Evolutionary conservation across 140 eudicot genomes (phyloP), one percentile per base, ranked within the genome.

Genomic region (Senecio squalidus): DNA sequence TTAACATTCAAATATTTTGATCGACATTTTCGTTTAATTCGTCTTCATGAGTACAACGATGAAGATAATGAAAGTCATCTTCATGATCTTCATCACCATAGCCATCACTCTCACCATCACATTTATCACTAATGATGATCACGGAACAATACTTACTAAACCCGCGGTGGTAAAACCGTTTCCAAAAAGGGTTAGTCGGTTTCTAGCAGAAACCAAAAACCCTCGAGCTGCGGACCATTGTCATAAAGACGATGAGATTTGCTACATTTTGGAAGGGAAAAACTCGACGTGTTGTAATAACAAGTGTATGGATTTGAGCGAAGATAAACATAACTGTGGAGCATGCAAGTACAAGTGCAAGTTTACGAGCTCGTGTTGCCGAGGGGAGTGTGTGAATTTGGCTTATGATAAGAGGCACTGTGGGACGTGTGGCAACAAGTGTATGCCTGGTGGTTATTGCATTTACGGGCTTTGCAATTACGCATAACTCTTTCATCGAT

Each of bases 391-490:
- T 25, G 94, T 84, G 26, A 57, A 74, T 27, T 16, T 72, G 68
- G 70, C 76, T 9, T 77, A 59, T 18, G 85, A 84, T 31, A 81
- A 80, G 69, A 64, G 85, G 62, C 80, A 84, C 52, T 84, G 94
- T 43, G 88, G 94, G 6, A 7, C 40, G 29, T 84, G 94, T 60
- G 47, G 64, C 7, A 71, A 80, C 48, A 63, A 20, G 67, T 84
- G 94, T 74, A 56, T 38, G 69, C 62, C 71, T 0, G 75, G 74
- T 16, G 76, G 73, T 27, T 58, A 43, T 24, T 85, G 94, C 64
- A 31, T 78, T 3, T 85, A 85, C 29, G 89, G 86, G 14, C 75
- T 76, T 16, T 85, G 94, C 47, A 81, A 85, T 22, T 85, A 85
- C 62, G 89, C 94, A 5, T 82, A 54, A 67, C 9, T 8, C 8